phyloP scores from a whole-genome alignment of 306 rosid genomes.

The Malus sieversii region DNA sequence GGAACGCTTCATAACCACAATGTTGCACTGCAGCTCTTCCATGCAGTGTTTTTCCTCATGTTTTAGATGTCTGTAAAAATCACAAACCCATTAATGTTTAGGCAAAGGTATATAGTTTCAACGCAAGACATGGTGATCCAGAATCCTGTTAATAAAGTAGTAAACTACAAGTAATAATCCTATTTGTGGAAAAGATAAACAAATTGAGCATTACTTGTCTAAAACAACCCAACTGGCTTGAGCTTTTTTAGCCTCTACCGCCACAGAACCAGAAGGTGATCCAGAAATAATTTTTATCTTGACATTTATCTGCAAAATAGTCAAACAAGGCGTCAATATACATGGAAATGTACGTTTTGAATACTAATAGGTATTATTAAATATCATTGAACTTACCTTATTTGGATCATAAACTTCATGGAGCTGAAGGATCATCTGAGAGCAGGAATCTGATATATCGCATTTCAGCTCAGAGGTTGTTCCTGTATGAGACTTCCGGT shows the following conservation, averaged over 20 bases:
- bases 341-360: neutral
- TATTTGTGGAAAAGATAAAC: neutral
- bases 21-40: constrained; percentile 97
- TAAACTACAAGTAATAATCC: constrained; percentile 1
- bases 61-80: constrained; percentile 66
- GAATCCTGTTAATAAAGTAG: neutral
- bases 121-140: neutral
- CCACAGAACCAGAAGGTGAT: constrained; percentile 90
- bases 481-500: constrained; percentile 58
- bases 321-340: neutral
- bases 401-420: constrained; percentile 94
- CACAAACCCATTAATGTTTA: constrained; percentile 6
- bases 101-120: neutral
- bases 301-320: constrained; percentile 68
- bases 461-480: constrained; percentile 63
- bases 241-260: constrained; percentile 83
- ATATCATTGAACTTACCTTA: constrained; percentile 40
- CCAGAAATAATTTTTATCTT: constrained; percentile 85
- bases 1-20: constrained; percentile 87
- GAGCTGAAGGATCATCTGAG: constrained; percentile 98
- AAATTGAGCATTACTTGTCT: constrained; percentile 71
- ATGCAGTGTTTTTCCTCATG: constrained; percentile 87
- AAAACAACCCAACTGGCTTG: constrained; percentile 88
- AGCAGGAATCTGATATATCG: constrained; percentile 84
- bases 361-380: neutral